Conservation (phyloP, 2,329 filamentous ascomycete genomes). For the Xylaria hypoxylon region DNA sequence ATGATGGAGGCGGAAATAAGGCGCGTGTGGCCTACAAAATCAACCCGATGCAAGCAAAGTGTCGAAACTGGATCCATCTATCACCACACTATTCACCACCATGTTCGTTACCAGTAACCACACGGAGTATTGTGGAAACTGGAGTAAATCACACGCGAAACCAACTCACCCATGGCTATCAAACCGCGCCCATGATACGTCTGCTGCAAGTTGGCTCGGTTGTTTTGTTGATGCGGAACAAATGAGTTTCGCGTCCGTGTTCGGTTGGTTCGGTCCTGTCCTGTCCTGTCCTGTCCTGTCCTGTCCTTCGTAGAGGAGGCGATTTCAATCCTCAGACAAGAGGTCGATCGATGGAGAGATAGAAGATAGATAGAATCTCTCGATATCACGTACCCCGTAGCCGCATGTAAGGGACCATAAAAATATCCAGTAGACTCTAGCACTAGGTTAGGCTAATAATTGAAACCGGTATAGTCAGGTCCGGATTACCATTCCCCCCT, state of each 20-base stretch:
- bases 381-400: constrained; percentile 19
- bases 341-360: constrained; percentile 6
- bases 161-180: constrained; percentile 50
- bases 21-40: constrained; percentile 7
- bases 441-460: constrained; percentile 8
- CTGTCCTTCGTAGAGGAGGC: not conserved
- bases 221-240: constrained; percentile 12
- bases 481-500: constrained; percentile 19
- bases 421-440: not conserved
- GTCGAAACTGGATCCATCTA: constrained; percentile 2
- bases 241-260: constrained; percentile 16
- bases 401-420: constrained; percentile 13
- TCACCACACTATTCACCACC: not conserved
- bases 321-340: constrained; percentile 1
- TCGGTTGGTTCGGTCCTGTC: not conserved
- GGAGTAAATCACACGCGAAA: constrained; percentile 16
- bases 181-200: constrained; percentile 48
- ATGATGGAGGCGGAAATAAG: constrained; percentile 4
- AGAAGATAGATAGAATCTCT: constrained; percentile 5
- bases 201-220: constrained; percentile 16
- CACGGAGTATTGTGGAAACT: not conserved
- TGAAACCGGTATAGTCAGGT: constrained; percentile 28
- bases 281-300: not conserved
- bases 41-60: constrained; percentile 8
- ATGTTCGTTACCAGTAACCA: not conserved